A percentile compares a stretch with the other conserved stretches of the same genome.
Evolutionary conservation across 192 early-diverging fungal species (phyloP).

Genomic region (Entomortierella beljakovae): DNA sequence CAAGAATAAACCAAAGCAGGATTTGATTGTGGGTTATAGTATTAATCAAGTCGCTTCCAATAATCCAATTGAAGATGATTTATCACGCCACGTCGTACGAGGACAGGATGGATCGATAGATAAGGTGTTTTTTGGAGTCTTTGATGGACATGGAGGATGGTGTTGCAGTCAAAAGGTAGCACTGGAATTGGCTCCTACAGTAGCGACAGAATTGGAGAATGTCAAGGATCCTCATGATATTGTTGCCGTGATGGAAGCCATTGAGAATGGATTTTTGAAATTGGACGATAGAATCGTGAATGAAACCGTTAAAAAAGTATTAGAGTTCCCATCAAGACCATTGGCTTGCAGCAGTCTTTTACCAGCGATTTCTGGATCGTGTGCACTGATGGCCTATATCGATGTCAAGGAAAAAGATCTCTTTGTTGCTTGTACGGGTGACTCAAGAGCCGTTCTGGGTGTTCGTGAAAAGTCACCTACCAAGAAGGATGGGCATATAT

Average conservation of each 20-base stretch:
- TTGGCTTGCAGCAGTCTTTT: constrained; percentile 42
- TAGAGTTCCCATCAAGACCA: constrained; percentile 50
- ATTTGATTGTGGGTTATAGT: constrained; percentile 54
- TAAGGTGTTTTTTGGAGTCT: constrained; percentile 63
- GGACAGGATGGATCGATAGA: constrained; percentile 42
- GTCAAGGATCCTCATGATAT: constrained; percentile 35
- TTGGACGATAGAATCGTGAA: constrained; percentile 63
- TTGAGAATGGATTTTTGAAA: constrained; percentile 58
- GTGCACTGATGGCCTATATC: constrained; percentile 65
- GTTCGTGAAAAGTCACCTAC: constrained; percentile 24
- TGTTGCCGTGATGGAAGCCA: constrained; percentile 53
- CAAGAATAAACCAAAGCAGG: constrained; percentile 24
- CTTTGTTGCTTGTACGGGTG: constrained; percentile 66
- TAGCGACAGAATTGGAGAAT: constrained; percentile 55
- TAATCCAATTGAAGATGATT: constrained; percentile 64
- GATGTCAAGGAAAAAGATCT: constrained; percentile 58
- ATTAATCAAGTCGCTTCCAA: constrained; percentile 64
- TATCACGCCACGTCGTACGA: constrained; percentile 49
- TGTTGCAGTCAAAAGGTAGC: constrained; percentile 59
- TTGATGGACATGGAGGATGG: constrained; percentile 68
- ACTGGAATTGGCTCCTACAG: constrained; percentile 57
- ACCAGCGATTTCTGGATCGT: constrained; percentile 62
- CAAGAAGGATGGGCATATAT: constrained; percentile 24
- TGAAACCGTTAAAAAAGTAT: constrained; percentile 52
- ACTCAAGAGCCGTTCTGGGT: constrained; percentile 64